Conservation (phyloP, 2,329 filamentous ascomycete species). For the Magnaporthiopsis poae region DNA sequence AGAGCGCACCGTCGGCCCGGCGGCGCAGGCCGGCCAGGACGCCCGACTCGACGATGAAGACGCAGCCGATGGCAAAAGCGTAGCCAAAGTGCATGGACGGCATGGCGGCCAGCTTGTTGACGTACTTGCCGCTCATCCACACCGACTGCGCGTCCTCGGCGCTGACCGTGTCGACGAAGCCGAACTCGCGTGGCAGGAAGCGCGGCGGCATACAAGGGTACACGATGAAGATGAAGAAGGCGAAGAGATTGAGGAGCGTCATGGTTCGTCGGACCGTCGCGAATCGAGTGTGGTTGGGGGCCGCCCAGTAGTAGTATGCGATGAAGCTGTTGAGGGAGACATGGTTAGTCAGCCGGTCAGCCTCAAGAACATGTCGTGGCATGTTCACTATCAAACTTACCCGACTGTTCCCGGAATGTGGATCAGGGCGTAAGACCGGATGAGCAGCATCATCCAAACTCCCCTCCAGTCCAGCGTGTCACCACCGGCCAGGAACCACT, state of each 20-base stretch:
- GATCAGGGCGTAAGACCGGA: constrained; percentile 38
- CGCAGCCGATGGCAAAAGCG: constrained; percentile 43
- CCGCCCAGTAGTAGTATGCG: constrained; percentile 53
- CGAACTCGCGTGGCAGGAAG: constrained; percentile 39
- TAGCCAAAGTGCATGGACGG: constrained; percentile 49
- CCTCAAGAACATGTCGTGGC: neutral
- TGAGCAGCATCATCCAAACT: constrained; percentile 32
- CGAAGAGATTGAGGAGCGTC: constrained; percentile 51
- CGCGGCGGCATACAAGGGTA: constrained; percentile 57
- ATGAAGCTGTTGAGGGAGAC: constrained; percentile 37
- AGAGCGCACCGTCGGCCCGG: neutral
- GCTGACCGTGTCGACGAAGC: constrained; percentile 43
- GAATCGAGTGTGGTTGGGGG: constrained; percentile 29
- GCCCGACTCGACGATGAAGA: constrained; percentile 42
- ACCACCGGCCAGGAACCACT: constrained; percentile 32
- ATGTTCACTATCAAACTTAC: constrained; percentile 17
- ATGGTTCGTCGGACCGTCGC: constrained; percentile 28
- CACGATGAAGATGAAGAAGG: constrained; percentile 51
- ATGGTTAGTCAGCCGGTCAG: neutral
- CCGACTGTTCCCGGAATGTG: constrained; percentile 41
- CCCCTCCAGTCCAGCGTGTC: constrained; percentile 24
- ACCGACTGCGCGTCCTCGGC: constrained; percentile 41
- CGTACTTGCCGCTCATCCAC: constrained; percentile 46
- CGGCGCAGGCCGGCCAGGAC: constrained; percentile 28
- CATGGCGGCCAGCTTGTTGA: constrained; percentile 50